These are phyloP conservation scores for Rusavskia elegans DNA, from an alignment of 495 filamentous ascomycete genomes.

Conservation along the genomic window DNA sequence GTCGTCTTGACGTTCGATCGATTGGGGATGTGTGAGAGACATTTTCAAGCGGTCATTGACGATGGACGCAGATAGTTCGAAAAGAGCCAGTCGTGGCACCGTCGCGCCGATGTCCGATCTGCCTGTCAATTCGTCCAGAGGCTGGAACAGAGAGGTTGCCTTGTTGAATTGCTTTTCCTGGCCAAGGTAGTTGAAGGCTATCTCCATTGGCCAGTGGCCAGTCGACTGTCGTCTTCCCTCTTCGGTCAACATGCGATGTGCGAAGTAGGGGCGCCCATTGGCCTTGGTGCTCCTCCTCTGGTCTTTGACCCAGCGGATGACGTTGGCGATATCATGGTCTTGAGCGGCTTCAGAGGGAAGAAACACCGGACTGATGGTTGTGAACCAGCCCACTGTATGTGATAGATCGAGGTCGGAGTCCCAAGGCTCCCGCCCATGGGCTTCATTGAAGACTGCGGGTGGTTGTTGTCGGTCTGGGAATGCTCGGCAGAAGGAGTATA, in stretches of 20 bases:
- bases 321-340: constrained; percentile 12
- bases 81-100: constrained; percentile 31
- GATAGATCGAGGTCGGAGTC: constrained; percentile 14
- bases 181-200: constrained; percentile 31
- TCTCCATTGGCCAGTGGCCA: constrained; percentile 17
- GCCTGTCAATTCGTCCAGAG: constrained; percentile 6
- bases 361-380: constrained; percentile 13
- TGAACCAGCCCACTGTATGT: constrained; percentile 21
- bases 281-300: constrained; percentile 9
- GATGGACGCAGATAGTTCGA: constrained; percentile 25
- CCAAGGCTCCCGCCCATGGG: constrained; percentile 19
- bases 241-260: constrained; percentile 8
- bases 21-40: constrained; percentile 15
- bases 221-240: constrained; percentile 5
- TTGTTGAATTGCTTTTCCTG: constrained; percentile 24
- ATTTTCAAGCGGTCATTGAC: constrained; percentile 11
- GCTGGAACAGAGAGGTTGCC: constrained; percentile 16
- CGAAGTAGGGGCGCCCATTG: constrained; percentile 23
- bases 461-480: constrained; percentile 17
- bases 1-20: constrained; percentile 18
- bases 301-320: constrained; percentile 17
- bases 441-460: constrained; percentile 17
- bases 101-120: constrained; percentile 22
- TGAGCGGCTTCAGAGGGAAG: constrained; percentile 9
- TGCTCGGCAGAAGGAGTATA: constrained; percentile 30